These are phyloP conservation scores for Sordaria brevicollis DNA, from an alignment of 495 filamentous ascomycete genomes.

Conservation along the genomic window DNA sequence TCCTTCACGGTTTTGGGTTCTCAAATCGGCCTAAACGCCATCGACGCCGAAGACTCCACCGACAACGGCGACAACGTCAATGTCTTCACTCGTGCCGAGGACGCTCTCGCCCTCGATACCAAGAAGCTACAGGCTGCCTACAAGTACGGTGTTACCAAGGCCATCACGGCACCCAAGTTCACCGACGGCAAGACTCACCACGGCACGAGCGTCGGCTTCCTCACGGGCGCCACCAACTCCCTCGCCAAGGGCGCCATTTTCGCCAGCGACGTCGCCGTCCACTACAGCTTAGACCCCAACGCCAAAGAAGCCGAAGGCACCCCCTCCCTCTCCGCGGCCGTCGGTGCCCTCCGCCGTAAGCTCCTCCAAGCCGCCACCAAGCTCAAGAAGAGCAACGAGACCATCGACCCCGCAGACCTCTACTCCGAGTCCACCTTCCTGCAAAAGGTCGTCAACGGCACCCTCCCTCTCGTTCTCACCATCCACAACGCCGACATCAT, in stretches of 20 bases:
- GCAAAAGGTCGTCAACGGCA: conserved; percentile 26
- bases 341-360: conserved; percentile 29
- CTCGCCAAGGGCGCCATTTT: conserved; percentile 29
- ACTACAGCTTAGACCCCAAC: conserved; percentile 30
- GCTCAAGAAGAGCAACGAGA: conserved; percentile 12
- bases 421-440: conserved; percentile 32
- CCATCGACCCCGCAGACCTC: conserved; percentile 11
- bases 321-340: conserved; percentile 27
- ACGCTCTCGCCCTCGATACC: conserved; percentile 33
- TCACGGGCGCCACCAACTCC: conserved; percentile 24
- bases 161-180: conserved; percentile 34
- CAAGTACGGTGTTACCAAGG: conserved; percentile 36
- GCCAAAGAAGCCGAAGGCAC: conserved; percentile 24
- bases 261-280: conserved; percentile 29
- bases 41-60: conserved; percentile 40
- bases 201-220: conserved; percentile 37
- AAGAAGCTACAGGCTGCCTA: conserved; percentile 33
- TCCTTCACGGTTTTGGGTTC: conserved; percentile 45
- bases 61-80: conserved; percentile 30
- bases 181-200: conserved; percentile 24
- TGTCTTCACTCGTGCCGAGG: conserved; percentile 34
- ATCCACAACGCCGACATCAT: conserved; percentile 37
- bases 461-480: conserved; percentile 28
- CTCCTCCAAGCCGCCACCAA: conserved; percentile 28
- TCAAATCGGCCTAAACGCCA: conserved; percentile 45